phyloP scores from a whole-genome alignment of 176 grass and related monocot species.

The Bothriochloa decipiens region DNA sequence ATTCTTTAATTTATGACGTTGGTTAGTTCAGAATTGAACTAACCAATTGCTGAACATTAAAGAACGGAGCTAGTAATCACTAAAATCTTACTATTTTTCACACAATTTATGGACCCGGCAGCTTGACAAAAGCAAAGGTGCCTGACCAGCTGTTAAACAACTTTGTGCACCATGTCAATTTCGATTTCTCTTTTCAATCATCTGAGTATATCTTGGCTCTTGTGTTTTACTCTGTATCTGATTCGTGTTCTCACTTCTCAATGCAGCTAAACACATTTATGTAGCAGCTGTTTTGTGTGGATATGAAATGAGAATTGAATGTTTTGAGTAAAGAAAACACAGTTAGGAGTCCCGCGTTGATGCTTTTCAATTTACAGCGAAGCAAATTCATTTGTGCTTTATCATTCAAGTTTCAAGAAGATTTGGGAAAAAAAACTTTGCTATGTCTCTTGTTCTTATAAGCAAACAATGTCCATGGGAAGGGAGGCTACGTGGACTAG shows the following conservation, averaged over 20 bases:
- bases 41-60: not conserved
- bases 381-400: not conserved
- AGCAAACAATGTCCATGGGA: not conserved
- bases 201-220: not conserved
- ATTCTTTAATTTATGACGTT: too few relatives aligned
- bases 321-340: slow-evolving; percentile 5
- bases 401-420: not conserved
- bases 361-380: slow-evolving; percentile 13
- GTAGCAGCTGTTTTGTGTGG: not conserved
- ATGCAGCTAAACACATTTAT: not conserved
- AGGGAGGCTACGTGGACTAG: not conserved
- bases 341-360: not conserved
- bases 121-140: not conserved
- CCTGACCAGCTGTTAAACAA: not conserved
- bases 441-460: not conserved
- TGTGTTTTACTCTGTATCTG: not conserved
- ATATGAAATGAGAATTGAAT: slow-evolving; percentile 1
- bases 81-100: not conserved
- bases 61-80: not conserved
- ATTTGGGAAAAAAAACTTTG: not conserved
- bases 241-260: not conserved
- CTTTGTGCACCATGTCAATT: not conserved
- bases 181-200: not conserved
- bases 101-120: not conserved
- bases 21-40: too few relatives aligned